Base-by-base conservation (phyloP, 352 stramenopile genomes). In the Globisporangium paroecandrum region DNA sequence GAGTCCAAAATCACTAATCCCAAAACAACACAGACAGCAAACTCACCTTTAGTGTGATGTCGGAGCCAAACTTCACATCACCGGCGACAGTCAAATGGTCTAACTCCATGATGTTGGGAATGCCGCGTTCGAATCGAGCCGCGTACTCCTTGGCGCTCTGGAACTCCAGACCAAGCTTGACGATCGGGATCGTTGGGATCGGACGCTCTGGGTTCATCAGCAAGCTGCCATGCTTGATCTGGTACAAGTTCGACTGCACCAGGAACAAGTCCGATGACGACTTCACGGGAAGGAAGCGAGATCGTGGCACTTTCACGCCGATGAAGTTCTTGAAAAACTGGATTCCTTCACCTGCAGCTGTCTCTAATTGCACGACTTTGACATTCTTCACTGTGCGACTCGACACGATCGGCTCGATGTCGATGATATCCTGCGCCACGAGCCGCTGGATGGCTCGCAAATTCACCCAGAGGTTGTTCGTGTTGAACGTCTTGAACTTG, bases 381-480 rank as follows among this genome's bases (percentile, higher is more conserved):
- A 95, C 91, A 77, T 99, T 97, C 77, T 98, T 98, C 51, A 98
- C 95, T 54, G 96, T 97, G 25, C 96, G 74, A 80, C 98, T 84
- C 90, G 98, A 83, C 70, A 96, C 89, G 36, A 97, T 82, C 12
- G 85, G 91, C 75, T 99, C 98, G 76, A 98, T 99, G 76, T 99
- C 98, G 78, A 99, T 99, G 32, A 98, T 95, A 68, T 97, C 96
- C 64, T 97, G 92, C 1, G 97, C 93, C 54, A 99, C 96, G 58
- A 99, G 93, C 36, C 87, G 79, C 68, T 99, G 97, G 63, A 99
- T 95, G 60, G 97, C 98, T 41, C 98, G 96, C 46, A 99, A 71
- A 68, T 98, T 98, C 51, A 99, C 97, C 98, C 98, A 99, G 22
- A 99, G 78, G 72, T 99, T 99, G 82, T 99, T 99, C 60, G 98